Percentiles rank a stretch among this genome's conserved stretches.
Evolutionary conservation across 352 stramenopile genomes (phyloP).

Genomic region (Phytophthora idaei): DNA sequence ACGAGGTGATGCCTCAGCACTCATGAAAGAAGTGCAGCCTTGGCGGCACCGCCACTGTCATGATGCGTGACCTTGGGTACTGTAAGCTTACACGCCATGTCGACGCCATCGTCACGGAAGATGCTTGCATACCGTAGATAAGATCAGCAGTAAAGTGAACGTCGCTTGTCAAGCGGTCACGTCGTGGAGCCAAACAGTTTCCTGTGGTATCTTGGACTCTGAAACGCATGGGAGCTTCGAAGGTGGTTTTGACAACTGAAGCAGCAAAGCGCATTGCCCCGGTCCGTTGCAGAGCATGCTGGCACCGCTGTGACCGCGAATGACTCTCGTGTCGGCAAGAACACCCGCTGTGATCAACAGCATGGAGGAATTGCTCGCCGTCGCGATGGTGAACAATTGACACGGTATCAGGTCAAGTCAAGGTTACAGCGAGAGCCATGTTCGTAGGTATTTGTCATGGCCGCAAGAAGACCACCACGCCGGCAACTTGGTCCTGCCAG

Average conservation of each 20-base stretch:
- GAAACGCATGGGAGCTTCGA: slow-evolving; percentile 15
- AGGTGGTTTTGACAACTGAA: slow-evolving; percentile 25
- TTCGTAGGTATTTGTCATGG: slow-evolving; percentile 6
- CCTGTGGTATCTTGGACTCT: slow-evolving; percentile 19
- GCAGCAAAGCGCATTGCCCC: slow-evolving; percentile 18
- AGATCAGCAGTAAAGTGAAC: neutral
- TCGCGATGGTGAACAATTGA: slow-evolving; percentile 38
- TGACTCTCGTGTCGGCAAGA: slow-evolving; percentile 20
- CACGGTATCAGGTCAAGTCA: slow-evolving; percentile 31
- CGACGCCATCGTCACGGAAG: neutral
- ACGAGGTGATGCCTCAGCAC: neutral
- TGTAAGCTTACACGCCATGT: neutral
- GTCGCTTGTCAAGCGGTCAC: slow-evolving; percentile 24
- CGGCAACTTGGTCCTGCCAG: slow-evolving; percentile 1
- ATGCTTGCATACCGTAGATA: slow-evolving; percentile 7
- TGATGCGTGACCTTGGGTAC: slow-evolving; percentile 7
- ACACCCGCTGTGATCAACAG: slow-evolving; percentile 22
- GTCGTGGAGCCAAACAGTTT: neutral
- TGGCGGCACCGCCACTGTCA: slow-evolving; percentile 10
- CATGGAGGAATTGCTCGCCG: slow-evolving; percentile 40
- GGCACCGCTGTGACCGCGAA: slow-evolving; percentile 29
- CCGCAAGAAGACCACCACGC: slow-evolving; percentile 10
- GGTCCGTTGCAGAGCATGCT: slow-evolving; percentile 25
- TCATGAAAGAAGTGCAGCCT: neutral
- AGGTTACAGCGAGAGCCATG: slow-evolving; percentile 4